These are phyloP conservation scores for Trichocomaceae sp. DNA, from an alignment of 2,329 filamentous ascomycete species.

Conservation along the genomic window DNA sequence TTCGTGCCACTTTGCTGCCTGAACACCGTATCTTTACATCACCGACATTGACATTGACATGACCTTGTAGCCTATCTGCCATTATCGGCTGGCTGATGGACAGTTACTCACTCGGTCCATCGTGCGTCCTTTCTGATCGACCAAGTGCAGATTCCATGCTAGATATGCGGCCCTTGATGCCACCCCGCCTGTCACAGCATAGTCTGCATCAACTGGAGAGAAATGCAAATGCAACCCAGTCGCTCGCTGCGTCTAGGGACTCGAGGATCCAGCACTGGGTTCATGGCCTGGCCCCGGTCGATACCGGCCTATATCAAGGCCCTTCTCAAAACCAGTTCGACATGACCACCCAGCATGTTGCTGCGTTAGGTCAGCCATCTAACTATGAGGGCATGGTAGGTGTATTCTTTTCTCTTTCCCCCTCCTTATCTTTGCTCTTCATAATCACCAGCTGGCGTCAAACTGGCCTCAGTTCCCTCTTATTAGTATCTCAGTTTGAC, in stretches of 20 bases:
- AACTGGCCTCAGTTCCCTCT: neutral
- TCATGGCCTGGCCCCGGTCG: neutral
- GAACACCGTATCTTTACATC: neutral
- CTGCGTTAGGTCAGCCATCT: neutral
- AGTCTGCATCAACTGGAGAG: constrained; percentile 6
- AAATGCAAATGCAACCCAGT: neutral
- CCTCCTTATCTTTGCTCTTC: neutral
- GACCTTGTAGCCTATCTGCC: neutral
- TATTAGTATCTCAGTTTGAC: neutral
- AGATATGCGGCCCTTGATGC: neutral
- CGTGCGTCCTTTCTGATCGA: neutral
- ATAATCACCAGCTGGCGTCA: neutral
- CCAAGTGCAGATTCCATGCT: neutral
- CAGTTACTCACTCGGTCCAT: neutral
- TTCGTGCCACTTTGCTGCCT: too few species aligned
- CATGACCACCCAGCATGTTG: neutral
- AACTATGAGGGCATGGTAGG: neutral
- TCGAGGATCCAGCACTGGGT: constrained; percentile 5
- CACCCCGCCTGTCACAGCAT: neutral
- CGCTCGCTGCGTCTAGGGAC: neutral
- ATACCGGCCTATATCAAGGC: neutral
- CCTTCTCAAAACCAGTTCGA: neutral
- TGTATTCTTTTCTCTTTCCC: neutral
- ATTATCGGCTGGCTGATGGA: neutral
- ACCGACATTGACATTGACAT: neutral